A percentile compares a stretch with the other conserved stretches of the same genome.
These are phyloP conservation scores for Saturnispora sanitii DNA, from an alignment of 805 yeast genomes.

Conservation along the genomic window DNA sequence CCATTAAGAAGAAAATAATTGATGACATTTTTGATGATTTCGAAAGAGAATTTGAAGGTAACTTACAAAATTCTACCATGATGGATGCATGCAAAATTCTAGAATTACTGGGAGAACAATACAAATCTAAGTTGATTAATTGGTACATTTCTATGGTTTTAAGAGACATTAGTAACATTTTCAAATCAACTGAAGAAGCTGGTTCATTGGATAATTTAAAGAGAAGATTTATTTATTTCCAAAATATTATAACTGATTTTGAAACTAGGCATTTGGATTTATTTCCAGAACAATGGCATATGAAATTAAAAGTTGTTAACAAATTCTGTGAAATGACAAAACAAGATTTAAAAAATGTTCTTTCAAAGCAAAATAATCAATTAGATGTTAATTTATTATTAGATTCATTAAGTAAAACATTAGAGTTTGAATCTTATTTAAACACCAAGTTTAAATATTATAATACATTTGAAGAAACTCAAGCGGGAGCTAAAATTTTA, in stretches of 20 bases:
- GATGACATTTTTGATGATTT: conserved; percentile 70
- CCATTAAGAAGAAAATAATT: conserved; percentile 49
- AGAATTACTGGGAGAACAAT: conserved; percentile 50
- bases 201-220: conserved; percentile 83
- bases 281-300: conserved; percentile 69
- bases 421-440: conserved; percentile 74
- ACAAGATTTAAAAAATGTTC: conserved; percentile 50
- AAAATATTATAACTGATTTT: conserved; percentile 51
- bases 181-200: conserved; percentile 79
- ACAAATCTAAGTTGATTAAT: conserved; percentile 48
- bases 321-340: conserved; percentile 61
- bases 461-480: conserved; percentile 26
- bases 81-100: conserved; percentile 63
- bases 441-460: conserved; percentile 50
- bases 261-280: conserved; percentile 39
- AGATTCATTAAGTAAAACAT: conserved; percentile 59
- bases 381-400: conserved; percentile 55
- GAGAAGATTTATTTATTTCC: conserved; percentile 74
- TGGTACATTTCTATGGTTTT: conserved; percentile 69
- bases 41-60: conserved; percentile 38
- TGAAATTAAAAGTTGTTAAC: conserved; percentile 49
- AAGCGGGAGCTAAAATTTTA: conserved; percentile 19
- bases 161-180: conserved; percentile 66
- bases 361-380: conserved; percentile 30
- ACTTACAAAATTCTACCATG: conserved; percentile 28